These are phyloP conservation scores for Aspergillus fumigatiaffinis DNA, from an alignment of 2,329 filamentous ascomycete genomes.

Conservation along the genomic window DNA sequence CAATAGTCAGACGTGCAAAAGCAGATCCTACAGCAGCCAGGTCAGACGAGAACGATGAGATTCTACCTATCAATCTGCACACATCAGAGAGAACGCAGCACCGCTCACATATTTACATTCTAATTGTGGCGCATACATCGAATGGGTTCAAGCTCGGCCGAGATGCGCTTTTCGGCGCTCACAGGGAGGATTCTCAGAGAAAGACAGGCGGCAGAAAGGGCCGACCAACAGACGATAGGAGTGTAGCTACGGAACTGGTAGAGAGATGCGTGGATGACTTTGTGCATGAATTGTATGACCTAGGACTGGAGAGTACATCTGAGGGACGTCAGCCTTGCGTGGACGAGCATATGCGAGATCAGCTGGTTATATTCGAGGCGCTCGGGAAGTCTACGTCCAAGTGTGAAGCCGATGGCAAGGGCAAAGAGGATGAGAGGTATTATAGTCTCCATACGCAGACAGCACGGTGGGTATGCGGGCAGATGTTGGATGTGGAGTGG, in stretches of 20 bases:
- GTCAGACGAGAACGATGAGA: neutral
- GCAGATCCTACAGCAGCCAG: neutral
- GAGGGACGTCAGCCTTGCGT: constrained; percentile 39
- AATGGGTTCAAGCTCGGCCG: constrained; percentile 48
- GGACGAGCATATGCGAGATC: constrained; percentile 55
- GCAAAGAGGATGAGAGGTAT: constrained; percentile 25
- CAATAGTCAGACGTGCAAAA: constrained; percentile 2
- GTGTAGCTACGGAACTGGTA: constrained; percentile 36
- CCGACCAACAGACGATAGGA: constrained; percentile 6
- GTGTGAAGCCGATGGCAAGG: constrained; percentile 6
- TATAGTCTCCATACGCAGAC: constrained; percentile 42
- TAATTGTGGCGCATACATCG: constrained; percentile 52
- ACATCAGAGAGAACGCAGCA: constrained; percentile 43
- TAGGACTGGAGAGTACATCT: constrained; percentile 16
- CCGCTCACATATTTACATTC: constrained; percentile 48
- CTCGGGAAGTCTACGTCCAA: constrained; percentile 39
- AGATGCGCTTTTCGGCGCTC: constrained; percentile 47
- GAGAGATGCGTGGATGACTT: constrained; percentile 45
- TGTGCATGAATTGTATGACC: constrained; percentile 41
- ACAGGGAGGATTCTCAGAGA: neutral
- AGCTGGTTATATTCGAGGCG: constrained; percentile 58
- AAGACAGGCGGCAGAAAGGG: neutral
- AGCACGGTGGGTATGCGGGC: constrained; percentile 42
- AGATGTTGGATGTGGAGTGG: constrained; percentile 20
- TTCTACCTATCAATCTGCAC: constrained; percentile 23